Evolutionary conservation across 345 rosid genomes (phyloP).

Genomic region (Brassica nigra): DNA sequence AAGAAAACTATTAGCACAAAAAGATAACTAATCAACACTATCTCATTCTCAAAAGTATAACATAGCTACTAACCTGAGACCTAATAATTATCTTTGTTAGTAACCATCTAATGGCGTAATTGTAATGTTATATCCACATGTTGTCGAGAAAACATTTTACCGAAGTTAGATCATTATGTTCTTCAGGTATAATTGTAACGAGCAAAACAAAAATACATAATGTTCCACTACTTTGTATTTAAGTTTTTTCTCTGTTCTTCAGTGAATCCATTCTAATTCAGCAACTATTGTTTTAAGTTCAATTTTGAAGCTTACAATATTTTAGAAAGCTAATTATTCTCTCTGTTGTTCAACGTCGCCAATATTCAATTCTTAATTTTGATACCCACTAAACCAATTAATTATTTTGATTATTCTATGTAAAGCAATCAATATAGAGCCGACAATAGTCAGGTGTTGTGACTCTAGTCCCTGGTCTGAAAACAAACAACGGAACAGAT

Average conservation of each 20-base stretch:
- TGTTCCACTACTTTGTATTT: not conserved
- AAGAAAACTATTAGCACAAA: not conserved
- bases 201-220: not conserved
- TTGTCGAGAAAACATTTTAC: not conserved
- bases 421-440: slow-evolving; percentile 6
- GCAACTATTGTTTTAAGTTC: not conserved
- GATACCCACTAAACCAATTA: slow-evolving; percentile 16
- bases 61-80: not conserved
- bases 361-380: not conserved
- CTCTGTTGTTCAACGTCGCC: not conserved
- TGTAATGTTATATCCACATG: not conserved
- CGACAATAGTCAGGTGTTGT: not conserved
- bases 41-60: not conserved
- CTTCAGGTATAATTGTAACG: not conserved
- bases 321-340: not conserved
- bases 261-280: not conserved
- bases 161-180: not conserved
- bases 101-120: not conserved
- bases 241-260: too few species aligned
- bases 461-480: slow-evolving; percentile 6
- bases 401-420: slow-evolving; percentile 3
- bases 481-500: slow-evolving; percentile 10
- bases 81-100: not conserved
- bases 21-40: not conserved
- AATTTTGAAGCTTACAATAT: not conserved